Evolutionary conservation across 2,329 filamentous ascomycete species (phyloP).

Genomic region (Fusarium dlaminii): DNA sequence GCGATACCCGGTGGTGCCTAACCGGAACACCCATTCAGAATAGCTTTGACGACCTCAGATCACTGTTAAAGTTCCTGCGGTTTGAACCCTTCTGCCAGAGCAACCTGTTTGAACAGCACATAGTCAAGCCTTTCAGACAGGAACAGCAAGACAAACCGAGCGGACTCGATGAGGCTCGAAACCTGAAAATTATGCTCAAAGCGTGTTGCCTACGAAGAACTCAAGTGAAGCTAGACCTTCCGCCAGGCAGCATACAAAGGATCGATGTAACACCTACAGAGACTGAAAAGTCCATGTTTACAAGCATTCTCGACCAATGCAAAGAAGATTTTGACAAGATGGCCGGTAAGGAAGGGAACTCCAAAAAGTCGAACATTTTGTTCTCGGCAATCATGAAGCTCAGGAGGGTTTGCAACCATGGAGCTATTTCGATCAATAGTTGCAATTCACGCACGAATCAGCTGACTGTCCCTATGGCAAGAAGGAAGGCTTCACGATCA

Average conservation of each 20-base stretch:
- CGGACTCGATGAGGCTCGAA: rapidly evolving
- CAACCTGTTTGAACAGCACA: background rate
- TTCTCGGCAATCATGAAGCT: constrained; percentile 7
- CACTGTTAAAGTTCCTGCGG: background rate
- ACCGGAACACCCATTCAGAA: constrained; percentile 2
- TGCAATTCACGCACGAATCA: rapidly evolving
- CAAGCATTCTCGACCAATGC: background rate
- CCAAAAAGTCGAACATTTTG: background rate
- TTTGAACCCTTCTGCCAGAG: rapidly evolving
- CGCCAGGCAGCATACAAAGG: rapidly evolving
- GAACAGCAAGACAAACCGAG: rapidly evolving
- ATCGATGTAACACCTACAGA: background rate
- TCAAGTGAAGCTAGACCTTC: rapidly evolving
- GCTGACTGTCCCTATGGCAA: rapidly evolving
- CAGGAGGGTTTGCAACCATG: constrained; percentile 5
- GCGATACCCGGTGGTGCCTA: rapidly evolving
- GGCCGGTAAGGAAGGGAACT: background rate
- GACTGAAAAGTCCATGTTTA: rapidly evolving
- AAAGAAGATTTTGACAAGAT: background rate
- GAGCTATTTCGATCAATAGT: rapidly evolving
- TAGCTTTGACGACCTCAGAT: background rate
- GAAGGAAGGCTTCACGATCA: rapidly evolving
- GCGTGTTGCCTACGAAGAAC: background rate
- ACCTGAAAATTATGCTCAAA: background rate
- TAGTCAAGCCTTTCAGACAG: background rate